Evolutionary conservation across 1,139 yeast genomes (phyloP), one percentile per base, ranked within the genome.

Genomic region (Debaryomyces nepalensis): DNA sequence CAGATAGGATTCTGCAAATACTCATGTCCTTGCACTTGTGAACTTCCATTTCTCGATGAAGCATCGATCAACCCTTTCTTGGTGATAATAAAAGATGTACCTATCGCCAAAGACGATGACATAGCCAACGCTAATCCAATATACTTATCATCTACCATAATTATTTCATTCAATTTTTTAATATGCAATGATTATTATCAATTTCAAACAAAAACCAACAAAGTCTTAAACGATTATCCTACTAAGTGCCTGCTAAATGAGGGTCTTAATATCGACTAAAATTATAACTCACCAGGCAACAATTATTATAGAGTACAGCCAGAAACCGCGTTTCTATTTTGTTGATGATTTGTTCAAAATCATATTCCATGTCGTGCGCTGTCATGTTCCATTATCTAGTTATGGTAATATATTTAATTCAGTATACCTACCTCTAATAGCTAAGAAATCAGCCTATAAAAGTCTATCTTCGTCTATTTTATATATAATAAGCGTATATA

Each of bases 81-180:
- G 32, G 97, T 89, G 61, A 89, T 82, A 54, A 89, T 90, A 64
- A 89, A 90, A 14, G 95, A 86, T 4, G 91, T 83, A 24, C 97
- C 97, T 45, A 89, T 90, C 26, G 97, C 97, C 56, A 89, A 70
- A 12, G 96, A 88, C 37, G 95, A 84, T 48, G 90, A 80, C 67
- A 89, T 82, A 47, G 97, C 97, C 53, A 89, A 77, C 8, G 90
- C 93, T 52, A 89, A 79, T 29, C 97, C 97, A 46, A 89, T 86
- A 59, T 88, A 89, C 61, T 90, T 89, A 53, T 89, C 96, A 57
- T 86, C 93, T 56, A 78, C 75, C 62, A 63, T 70, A 12, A 27
- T 44, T 16, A 8, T 26, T 12, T 20, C 11, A 5, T 27, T 14
- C 4, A 10, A 7, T 19, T 18, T 10, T 12, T 27, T 39, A 16